Conservation (phyloP, 768 basidiomycete species). For the Naematelia encephala region DNA sequence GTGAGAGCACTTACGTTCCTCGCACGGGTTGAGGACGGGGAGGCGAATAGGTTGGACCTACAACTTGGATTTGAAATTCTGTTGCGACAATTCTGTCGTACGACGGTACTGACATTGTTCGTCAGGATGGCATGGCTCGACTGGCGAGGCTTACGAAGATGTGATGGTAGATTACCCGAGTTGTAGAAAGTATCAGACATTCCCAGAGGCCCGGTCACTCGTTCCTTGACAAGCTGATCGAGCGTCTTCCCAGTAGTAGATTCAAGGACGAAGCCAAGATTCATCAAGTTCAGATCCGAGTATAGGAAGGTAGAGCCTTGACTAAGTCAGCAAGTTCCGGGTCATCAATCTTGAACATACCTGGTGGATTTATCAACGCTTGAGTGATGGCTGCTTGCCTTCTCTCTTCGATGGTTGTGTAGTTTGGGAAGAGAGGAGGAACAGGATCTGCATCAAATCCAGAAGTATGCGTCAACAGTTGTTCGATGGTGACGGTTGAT, state of each 20-base stretch:
- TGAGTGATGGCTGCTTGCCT: slow-evolving; percentile 9
- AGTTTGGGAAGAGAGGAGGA: slow-evolving; percentile 13
- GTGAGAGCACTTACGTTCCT: slow-evolving; percentile 3
- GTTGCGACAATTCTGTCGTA: slow-evolving; percentile 4
- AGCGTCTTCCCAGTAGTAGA: slow-evolving; percentile 3
- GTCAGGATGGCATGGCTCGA: not conserved
- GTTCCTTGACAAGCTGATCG: not conserved
- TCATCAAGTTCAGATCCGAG: slow-evolving; percentile 12
- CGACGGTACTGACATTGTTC: not conserved
- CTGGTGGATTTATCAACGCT: slow-evolving; percentile 11
- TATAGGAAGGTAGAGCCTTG: slow-evolving; percentile 4
- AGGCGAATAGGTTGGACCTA: slow-evolving; percentile 9
- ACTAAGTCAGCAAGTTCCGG: too few species aligned
- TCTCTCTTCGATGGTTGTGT: slow-evolving; percentile 9
- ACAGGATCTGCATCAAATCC: slow-evolving; percentile 12
- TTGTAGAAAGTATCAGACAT: slow-evolving; percentile 13
- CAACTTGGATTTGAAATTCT: slow-evolving; percentile 11
- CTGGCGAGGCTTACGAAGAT: not conserved
- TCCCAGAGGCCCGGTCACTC: slow-evolving; percentile 1
- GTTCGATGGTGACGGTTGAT: slow-evolving; percentile 8
- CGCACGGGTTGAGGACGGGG: slow-evolving; percentile 11
- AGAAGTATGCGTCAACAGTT: slow-evolving; percentile 15
- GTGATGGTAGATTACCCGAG: not conserved
- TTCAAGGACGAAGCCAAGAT: slow-evolving; percentile 9
- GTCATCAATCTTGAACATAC: too few species aligned